Percentiles rank a stretch among this genome's conserved stretches.
These are phyloP conservation scores for Juglanconis oblonga DNA, from an alignment of 2,329 filamentous ascomycete genomes.

Conservation along the genomic window DNA sequence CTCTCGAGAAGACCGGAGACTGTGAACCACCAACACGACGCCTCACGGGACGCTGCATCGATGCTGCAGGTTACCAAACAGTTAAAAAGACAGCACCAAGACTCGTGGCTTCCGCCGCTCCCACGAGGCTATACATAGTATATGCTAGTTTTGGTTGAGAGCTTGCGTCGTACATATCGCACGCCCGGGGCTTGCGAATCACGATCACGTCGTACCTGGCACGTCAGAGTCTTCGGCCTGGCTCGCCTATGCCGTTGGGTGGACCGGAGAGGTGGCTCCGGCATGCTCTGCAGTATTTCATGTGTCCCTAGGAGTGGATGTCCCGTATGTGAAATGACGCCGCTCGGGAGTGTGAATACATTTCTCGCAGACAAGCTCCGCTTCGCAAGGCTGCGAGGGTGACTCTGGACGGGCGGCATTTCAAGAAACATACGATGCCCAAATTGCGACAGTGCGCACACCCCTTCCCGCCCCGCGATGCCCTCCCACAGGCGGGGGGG, in stretches of 20 bases:
- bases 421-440: no score
- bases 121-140: background rate
- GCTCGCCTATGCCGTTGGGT: slow-evolving; percentile 1
- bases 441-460: no score
- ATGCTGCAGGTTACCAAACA: background rate
- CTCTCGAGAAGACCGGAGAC: background rate
- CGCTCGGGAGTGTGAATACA: background rate
- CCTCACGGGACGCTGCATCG: background rate
- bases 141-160: background rate
- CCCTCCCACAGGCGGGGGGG: no score
- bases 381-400: no score
- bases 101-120: background rate
- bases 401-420: no score
- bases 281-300: background rate
- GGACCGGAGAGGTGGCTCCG: background rate
- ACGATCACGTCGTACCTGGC: slow-evolving; percentile 6
- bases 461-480: no score
- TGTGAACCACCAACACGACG: background rate
- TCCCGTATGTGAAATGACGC: background rate
- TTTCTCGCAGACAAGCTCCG: no score
- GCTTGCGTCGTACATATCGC: background rate
- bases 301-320: slow-evolving; percentile 2
- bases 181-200: slow-evolving; percentile 1
- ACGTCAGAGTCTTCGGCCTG: slow-evolving; percentile 2
- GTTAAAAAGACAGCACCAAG: background rate